Evolutionary conservation across 1,284 basidiomycete genomes (phyloP).

Genomic region (Cystobasidiaceae sp.): DNA sequence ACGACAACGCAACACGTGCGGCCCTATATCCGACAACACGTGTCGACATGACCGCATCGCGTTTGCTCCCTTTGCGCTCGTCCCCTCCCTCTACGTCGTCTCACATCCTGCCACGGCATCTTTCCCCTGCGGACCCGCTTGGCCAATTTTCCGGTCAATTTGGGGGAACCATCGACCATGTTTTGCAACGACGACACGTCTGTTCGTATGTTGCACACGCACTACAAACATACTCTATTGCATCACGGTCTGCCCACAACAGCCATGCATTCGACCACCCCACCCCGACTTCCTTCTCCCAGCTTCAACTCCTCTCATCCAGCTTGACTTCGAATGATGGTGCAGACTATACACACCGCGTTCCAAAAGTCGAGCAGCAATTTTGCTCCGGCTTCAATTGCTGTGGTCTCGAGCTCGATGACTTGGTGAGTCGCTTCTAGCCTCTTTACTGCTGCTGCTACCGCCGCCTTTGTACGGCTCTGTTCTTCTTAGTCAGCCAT

Average conservation of each 20-base stretch:
- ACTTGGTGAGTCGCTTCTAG: constrained; percentile 51
- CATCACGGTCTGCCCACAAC: too few relatives aligned
- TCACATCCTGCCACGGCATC: too few relatives aligned
- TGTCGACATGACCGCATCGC: too few relatives aligned
- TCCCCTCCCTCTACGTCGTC: too few relatives aligned
- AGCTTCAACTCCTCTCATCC: constrained; percentile 31
- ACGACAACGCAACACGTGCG: too few relatives aligned
- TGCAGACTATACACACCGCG: constrained; percentile 23
- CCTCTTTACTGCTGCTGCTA: not conserved
- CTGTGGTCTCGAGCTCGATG: constrained; percentile 69
- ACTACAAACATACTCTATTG: not conserved
- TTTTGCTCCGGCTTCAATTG: constrained; percentile 73
- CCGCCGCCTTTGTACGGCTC: not conserved
- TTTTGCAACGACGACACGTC: too few relatives aligned
- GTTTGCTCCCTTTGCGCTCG: too few relatives aligned
- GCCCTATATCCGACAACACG: too few relatives aligned
- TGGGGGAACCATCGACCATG: too few relatives aligned
- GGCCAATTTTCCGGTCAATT: too few relatives aligned
- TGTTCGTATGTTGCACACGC: not conserved
- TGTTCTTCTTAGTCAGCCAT: not conserved
- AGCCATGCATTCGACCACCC: constrained; percentile 34
- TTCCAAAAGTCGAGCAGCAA: constrained; percentile 42
- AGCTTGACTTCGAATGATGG: constrained; percentile 24
- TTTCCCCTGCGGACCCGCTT: too few relatives aligned
- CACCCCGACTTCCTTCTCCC: constrained; percentile 33